A percentile compares a stretch with the other conserved stretches of the same genome.
These are phyloP conservation scores for Penicillium fimorum DNA, from an alignment of 495 filamentous ascomycete species.

Conservation along the genomic window DNA sequence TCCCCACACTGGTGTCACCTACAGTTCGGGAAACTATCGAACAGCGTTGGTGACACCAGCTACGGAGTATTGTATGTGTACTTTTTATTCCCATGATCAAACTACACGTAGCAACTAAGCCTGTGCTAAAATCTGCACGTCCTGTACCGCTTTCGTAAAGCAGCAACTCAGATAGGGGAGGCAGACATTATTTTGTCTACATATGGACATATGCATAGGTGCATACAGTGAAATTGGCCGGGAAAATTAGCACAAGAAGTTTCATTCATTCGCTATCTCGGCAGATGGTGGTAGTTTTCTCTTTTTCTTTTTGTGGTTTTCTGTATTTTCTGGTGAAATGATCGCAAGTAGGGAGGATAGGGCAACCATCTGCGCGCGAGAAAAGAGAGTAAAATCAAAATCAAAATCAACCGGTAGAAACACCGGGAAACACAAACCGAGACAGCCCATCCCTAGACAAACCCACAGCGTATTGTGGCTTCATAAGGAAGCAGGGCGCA, in stretches of 20 bases:
- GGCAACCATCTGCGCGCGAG: not conserved
- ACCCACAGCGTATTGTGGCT: too few relatives aligned
- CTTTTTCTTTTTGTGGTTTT: not conserved
- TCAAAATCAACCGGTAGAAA: not conserved
- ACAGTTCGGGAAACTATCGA: too few relatives aligned
- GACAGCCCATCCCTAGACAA: not conserved
- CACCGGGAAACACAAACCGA: not conserved
- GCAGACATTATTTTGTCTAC: not conserved
- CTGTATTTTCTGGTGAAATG: not conserved
- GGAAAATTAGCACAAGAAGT: not conserved
- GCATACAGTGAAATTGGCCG: not conserved
- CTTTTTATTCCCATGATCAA: too few relatives aligned
- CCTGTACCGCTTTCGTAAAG: too few relatives aligned
- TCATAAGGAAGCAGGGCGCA: not conserved
- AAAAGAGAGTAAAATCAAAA: not conserved
- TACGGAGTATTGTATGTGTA: too few relatives aligned
- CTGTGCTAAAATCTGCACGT: too few relatives aligned
- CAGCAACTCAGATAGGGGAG: too few relatives aligned
- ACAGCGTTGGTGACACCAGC: too few relatives aligned
- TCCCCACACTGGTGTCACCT: too few relatives aligned
- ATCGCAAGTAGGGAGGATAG: not conserved
- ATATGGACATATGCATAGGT: not conserved
- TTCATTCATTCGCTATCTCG: not conserved
- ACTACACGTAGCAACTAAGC: not conserved
- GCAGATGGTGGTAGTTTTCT: not conserved